Base-by-base conservation (phyloP, 148 eudicot species). In the Chenopodium suecicum region DNA sequence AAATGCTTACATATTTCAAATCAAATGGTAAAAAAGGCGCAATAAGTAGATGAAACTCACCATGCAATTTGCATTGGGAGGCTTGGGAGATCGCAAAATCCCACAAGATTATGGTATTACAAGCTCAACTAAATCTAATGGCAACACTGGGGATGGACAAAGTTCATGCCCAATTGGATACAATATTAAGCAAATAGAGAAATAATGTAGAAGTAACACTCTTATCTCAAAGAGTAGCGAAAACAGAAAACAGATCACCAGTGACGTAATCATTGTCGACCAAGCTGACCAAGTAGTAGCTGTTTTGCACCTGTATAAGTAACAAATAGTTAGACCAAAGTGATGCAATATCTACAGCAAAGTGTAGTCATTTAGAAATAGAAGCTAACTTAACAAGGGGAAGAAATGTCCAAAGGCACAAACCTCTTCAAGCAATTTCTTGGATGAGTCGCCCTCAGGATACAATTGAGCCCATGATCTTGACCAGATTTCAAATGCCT, bases 401-500 rank as follows among this genome's bases (percentile, higher is more conserved):
- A 19, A 16, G 66, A 50, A 62, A 23, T 19, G 5, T 9, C 12
- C 10, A 25, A 72, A 46, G 79, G 65, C 16, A 83, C 89, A 58
- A 71, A 92, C 95, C 95, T 90, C 85, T 82, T 90, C 88, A 58
- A 90, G 92, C 78, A 93, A 83, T 82, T 89, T 90, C 81, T 86
- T 89, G 82, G 97, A 92, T 73, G 92, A 88, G 78, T 95, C 97
- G 41, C 85, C 87, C 77, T 92, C 92, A 7, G 96, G 87, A 80
- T 92, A 92, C 80, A 93, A 82, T n/a, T 87, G 88, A 80, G 97
- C 93, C 98, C 96, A 95, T 65, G 93, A 94, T 87, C 90, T 88
- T 25, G 92, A 91, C 96, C 97, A 95, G 78, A 93, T 90, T 81
- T 91, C 94, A 85, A 95, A 95, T 2, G 98, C 98, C 89, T 95